A percentile compares a stretch with the other conserved stretches of the same genome.
Conservation (phyloP, 768 basidiomycete species). For the Macrocybe gigantea region DNA sequence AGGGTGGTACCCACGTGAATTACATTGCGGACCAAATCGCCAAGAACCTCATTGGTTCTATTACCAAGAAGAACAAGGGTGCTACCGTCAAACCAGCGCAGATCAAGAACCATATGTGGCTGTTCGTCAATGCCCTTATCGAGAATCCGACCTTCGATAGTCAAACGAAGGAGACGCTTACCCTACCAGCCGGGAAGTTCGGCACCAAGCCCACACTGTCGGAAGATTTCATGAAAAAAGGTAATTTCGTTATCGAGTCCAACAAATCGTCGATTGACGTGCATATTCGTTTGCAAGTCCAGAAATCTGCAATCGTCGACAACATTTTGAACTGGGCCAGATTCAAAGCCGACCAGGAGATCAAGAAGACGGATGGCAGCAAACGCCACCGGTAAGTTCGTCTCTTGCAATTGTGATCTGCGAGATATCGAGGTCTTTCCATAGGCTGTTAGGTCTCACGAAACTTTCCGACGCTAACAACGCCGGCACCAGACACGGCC, state of each 20-base stretch:
- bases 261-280: neutral
- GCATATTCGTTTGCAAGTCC: conserved; percentile 40
- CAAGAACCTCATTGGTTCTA: conserved; percentile 73
- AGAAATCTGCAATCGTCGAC: conserved; percentile 87
- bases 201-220: conserved; percentile 79
- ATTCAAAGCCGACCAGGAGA: conserved; percentile 92
- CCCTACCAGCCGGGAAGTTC: conserved; percentile 82
- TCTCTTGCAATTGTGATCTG: neutral
- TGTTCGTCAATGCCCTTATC: conserved; percentile 93
- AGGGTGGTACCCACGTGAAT: conserved; percentile 92
- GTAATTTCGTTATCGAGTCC: conserved; percentile 29
- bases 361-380: conserved; percentile 92
- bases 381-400: conserved; percentile 74
- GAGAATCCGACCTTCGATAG: conserved; percentile 99
- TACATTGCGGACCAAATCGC: conserved; percentile 85
- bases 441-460: conserved; percentile 81
- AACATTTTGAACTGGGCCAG: conserved; percentile 94
- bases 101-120: conserved; percentile 97
- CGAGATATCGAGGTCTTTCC: neutral
- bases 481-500: conserved; percentile 78
- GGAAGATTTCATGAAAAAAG: conserved; percentile 96
- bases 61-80: conserved; percentile 96
- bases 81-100: conserved; percentile 91
- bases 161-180: conserved; percentile 96
- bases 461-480: conserved; percentile 98